Evolutionary conservation across 108 stramenopile species (phyloP), one percentile per base, ranked within the genome.

Genomic region (Conticribra weissflogii): DNA sequence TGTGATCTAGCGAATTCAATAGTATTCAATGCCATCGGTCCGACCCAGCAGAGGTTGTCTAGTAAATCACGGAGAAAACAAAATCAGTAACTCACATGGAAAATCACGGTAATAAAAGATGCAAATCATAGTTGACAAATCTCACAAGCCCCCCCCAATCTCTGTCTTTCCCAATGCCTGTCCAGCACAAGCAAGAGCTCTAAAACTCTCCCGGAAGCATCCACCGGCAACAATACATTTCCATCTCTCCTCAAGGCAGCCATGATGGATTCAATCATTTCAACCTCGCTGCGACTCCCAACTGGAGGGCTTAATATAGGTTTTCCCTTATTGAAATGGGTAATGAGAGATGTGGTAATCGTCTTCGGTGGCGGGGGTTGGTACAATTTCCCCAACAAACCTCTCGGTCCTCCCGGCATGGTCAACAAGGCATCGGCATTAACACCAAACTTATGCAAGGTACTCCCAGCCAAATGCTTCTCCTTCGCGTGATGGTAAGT

Each of bases 161-260:
- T 81, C 30, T 96, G 83, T 48, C 74, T 59, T 44, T 88, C 87
- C 97, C 97, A 98, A 57, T 91, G 88, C 55, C 83, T 72, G 76
- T 91, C 76, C 54, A 98, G 67, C 21, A 93, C 21, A 23, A 96
- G 71, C 25, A 96, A 71, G 0, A 97, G 65, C 83, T 98, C 97
- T 50, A 97, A 71, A 49, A 87, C 93, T 45, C 97, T 85, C 4
- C 96, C 95, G 45, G 81, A 71, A 30, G 94, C 92, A 73, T 98
- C 97, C 17, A 86, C 87, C 19, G 97, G 97, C 16, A 97, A 59
- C 63, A 98, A 82, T 17, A 96, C 95, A 69, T 98, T 94, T 0
- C 96, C 97, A 48, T 96, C 96, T 4, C 93, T 88, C 45, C 97
- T 68, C 36, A 98, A 53, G 0, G 95, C 83, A 17, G 78, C 83